Conservation (phyloP, 1,284 basidiomycete species). For the Boletus hoseneyae region DNA sequence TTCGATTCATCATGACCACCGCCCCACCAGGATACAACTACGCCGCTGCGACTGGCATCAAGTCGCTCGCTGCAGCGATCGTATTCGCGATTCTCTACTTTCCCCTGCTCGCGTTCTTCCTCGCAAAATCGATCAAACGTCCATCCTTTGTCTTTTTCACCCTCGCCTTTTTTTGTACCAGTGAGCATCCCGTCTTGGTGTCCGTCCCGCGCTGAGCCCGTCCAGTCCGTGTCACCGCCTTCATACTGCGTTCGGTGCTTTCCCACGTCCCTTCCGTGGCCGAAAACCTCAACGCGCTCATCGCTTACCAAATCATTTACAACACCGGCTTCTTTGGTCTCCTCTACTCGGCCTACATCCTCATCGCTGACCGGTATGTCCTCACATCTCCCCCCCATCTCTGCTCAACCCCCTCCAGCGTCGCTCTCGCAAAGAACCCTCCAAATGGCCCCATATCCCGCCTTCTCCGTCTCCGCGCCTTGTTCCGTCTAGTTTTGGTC, state of each 20-base stretch:
- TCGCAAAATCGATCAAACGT: conserved; percentile 38
- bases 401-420: conserved; percentile 9
- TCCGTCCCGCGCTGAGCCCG: conserved; percentile 13
- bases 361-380: conserved; percentile 35
- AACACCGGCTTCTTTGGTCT: conserved; percentile 38
- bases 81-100: conserved; percentile 44
- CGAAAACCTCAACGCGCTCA: conserved; percentile 21
- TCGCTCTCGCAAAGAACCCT: conserved; percentile 19
- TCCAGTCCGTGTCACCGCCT: conserved; percentile 37
- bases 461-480: conserved; percentile 31
- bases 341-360: conserved; percentile 34
- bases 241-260: conserved; percentile 32
- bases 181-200: conserved; percentile 29
- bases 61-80: conserved; percentile 41
- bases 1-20: too few species aligned
- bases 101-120: conserved; percentile 35
- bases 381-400: neutral
- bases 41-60: conserved; percentile 37
- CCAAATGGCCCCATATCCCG: conserved; percentile 32
- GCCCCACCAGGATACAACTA: conserved; percentile 27
- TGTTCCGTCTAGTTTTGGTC: conserved; percentile 31
- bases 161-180: conserved; percentile 42
- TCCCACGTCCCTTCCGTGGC: conserved; percentile 25
- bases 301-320: conserved; percentile 34
- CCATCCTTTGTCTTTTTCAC: conserved; percentile 40